Base-by-base conservation (phyloP, 257 asterid genomes). In the Apocynum venetum region DNA sequence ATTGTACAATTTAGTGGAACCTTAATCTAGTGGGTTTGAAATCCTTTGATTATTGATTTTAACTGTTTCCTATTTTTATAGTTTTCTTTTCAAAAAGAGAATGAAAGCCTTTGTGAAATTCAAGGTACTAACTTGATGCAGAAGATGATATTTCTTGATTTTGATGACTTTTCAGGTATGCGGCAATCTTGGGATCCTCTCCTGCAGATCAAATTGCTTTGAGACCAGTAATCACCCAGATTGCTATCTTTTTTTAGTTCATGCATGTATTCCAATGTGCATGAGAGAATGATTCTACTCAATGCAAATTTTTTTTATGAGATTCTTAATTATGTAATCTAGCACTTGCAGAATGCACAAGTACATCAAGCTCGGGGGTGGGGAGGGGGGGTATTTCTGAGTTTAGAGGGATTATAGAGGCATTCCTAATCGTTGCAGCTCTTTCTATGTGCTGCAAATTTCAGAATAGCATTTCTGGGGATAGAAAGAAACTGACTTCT, bases 161-260 rank as follows among this genome's bases (percentile, higher is more conserved):
- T 78, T 78, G 68, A 79, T 38, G 47, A 64, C 81, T 79, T 81
- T 80, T 80, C 93, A 95, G 99, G 93, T 93, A 93, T 81, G 88
- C 99, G n/a, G 97, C 98, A 78, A 93, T 96, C 82, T 84, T 91
- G 85, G 98, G 99, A 76, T 93, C 96, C 81, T 96, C 98, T 71
- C 77, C 83, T 51, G 92, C 85, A 49, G 88, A 81, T 25, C 89
- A 86, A 88, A 88, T 90, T 48, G 83, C 94, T 79, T 80, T 91
- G 90, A 89, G 76, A 75, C 99, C 98, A 71, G 99, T 96, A 96
- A 87, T 83, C 65, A 56, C 85, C 79, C 64, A 64, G 48, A 78
- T 47, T 69, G 46, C 4, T 52, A 9, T 74, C 17, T 48, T 65
- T 73, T 12, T 36, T 20, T 76, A 46, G 57, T 12, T 78, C 76